These are phyloP conservation scores for Pythium diclinum DNA, from an alignment of 352 stramenopile species.

Conservation along the genomic window DNA sequence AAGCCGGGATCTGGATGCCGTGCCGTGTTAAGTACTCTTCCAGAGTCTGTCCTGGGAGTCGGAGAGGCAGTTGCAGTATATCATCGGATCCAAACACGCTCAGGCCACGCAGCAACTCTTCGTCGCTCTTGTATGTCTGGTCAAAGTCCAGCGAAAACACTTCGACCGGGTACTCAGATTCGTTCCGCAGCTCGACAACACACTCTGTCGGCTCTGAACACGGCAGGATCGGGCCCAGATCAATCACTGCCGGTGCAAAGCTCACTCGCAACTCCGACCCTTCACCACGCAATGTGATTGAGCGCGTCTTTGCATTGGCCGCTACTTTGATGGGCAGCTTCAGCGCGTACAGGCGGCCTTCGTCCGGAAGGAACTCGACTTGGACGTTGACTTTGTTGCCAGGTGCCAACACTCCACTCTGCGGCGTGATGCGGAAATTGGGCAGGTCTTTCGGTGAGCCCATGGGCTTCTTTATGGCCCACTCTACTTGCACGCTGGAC, in stretches of 20 bases:
- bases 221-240: constrained; percentile 88
- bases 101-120: constrained; percentile 68
- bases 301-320: constrained; percentile 73
- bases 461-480: constrained; percentile 90
- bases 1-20: constrained; percentile 28
- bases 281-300: constrained; percentile 75
- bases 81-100: constrained; percentile 61
- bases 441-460: constrained; percentile 71
- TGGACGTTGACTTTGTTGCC: constrained; percentile 82
- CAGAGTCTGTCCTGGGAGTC: constrained; percentile 58
- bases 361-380: constrained; percentile 89
- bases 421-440: constrained; percentile 81
- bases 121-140: constrained; percentile 74
- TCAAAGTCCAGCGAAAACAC: constrained; percentile 92
- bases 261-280: constrained; percentile 72
- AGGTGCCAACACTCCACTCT: constrained; percentile 67
- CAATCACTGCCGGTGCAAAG: constrained; percentile 78
- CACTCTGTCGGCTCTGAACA: constrained; percentile 42
- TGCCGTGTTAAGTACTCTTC: constrained; percentile 54
- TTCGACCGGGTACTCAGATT: constrained; percentile 87
- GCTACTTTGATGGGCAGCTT: constrained; percentile 89
- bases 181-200: constrained; percentile 82
- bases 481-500: constrained; percentile 85
- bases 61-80: constrained; percentile 67
- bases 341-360: constrained; percentile 70